A percentile compares a stretch with the other conserved stretches of the same genome.
phyloP scores from a whole-genome alignment of 495 filamentous ascomycete genomes.

The Penicillium robsamsonii region DNA sequence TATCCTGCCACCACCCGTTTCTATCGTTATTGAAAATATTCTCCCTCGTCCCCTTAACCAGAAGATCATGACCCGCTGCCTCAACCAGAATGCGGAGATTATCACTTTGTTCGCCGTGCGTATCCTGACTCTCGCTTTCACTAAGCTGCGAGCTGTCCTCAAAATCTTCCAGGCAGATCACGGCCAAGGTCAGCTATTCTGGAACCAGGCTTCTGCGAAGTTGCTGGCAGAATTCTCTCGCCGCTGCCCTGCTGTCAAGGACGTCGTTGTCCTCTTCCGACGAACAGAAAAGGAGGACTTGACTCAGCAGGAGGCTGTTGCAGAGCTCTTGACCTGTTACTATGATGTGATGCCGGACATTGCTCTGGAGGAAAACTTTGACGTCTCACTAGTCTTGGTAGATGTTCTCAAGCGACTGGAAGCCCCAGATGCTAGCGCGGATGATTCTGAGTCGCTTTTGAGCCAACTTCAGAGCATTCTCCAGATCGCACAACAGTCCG shows the following conservation, averaged over 20 bases:
- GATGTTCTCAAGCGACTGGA: slow-evolving; percentile 57
- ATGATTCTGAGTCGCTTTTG: slow-evolving; percentile 52
- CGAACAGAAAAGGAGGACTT: slow-evolving; percentile 63
- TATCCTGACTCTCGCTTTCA: slow-evolving; percentile 71
- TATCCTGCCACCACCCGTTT: slow-evolving; percentile 67
- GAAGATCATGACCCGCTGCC: slow-evolving; percentile 70
- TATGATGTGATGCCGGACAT: slow-evolving; percentile 78
- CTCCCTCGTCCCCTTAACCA: slow-evolving; percentile 79
- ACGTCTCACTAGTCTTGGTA: slow-evolving; percentile 73
- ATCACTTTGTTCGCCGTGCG: slow-evolving; percentile 80
- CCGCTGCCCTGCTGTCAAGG: slow-evolving; percentile 74
- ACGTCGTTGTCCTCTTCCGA: slow-evolving; percentile 67
- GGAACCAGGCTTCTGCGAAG: slow-evolving; percentile 62
- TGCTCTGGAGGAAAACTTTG: slow-evolving; percentile 79
- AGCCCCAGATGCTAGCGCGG: slow-evolving; percentile 29
- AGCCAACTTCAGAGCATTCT: slow-evolving; percentile 75
- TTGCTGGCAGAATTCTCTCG: slow-evolving; percentile 72
- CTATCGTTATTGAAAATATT: slow-evolving; percentile 77
- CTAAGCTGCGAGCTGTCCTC: slow-evolving; percentile 64
- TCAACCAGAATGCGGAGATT: slow-evolving; percentile 70
- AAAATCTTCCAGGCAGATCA: slow-evolving; percentile 41
- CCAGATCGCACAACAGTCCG: slow-evolving; percentile 71
- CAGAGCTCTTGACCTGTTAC: slow-evolving; percentile 70
- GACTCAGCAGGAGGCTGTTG: slow-evolving; percentile 74
- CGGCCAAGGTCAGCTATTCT: slow-evolving; percentile 47